Percentiles rank a stretch among this genome's conserved stretches.
Evolutionary conservation across 805 yeast genomes (phyloP).

Genomic region (Candida pini): DNA sequence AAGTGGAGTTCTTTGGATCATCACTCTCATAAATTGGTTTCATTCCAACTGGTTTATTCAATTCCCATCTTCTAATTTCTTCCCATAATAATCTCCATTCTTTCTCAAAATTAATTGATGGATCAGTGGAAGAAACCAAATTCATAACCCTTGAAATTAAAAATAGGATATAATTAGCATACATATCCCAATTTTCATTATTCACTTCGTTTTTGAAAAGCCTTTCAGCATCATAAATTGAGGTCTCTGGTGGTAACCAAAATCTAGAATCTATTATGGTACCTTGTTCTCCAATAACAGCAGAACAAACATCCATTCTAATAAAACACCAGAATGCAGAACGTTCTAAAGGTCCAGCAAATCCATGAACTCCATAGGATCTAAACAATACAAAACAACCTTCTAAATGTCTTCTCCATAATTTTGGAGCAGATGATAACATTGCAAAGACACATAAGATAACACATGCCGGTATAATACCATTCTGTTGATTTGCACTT

Average conservation of each 20-base stretch:
- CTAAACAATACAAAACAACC: slow-evolving; percentile 36
- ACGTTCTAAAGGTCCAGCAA: slow-evolving; percentile 29
- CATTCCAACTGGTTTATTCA: slow-evolving; percentile 29
- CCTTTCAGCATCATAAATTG: slow-evolving; percentile 18
- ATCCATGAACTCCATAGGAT: slow-evolving; percentile 34
- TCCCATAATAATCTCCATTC: slow-evolving; percentile 35
- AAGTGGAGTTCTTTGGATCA: slow-evolving; percentile 13
- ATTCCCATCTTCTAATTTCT: slow-evolving; percentile 33
- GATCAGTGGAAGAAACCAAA: slow-evolving; percentile 22
- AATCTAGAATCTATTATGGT: slow-evolving; percentile 31
- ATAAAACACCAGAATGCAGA: slow-evolving; percentile 39
- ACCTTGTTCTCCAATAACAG: slow-evolving; percentile 33
- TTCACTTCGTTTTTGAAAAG: slow-evolving; percentile 18
- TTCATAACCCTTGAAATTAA: slow-evolving; percentile 33
- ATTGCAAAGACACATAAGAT: slow-evolving; percentile 34
- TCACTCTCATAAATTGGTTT: slow-evolving; percentile 29
- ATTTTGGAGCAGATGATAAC: slow-evolving; percentile 35
- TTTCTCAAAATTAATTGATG: slow-evolving; percentile 24
- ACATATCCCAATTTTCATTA: slow-evolving; percentile 23
- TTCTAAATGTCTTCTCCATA: slow-evolving; percentile 37
- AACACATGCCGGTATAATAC: slow-evolving; percentile 15
- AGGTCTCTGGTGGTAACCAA: slow-evolving; percentile 29
- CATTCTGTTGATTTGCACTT: neutral
- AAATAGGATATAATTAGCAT: slow-evolving; percentile 37
- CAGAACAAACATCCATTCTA: slow-evolving; percentile 37